Evolutionary conservation across 306 rosid genomes (phyloP).

Genomic region (Hippophae gyantsensis): DNA sequence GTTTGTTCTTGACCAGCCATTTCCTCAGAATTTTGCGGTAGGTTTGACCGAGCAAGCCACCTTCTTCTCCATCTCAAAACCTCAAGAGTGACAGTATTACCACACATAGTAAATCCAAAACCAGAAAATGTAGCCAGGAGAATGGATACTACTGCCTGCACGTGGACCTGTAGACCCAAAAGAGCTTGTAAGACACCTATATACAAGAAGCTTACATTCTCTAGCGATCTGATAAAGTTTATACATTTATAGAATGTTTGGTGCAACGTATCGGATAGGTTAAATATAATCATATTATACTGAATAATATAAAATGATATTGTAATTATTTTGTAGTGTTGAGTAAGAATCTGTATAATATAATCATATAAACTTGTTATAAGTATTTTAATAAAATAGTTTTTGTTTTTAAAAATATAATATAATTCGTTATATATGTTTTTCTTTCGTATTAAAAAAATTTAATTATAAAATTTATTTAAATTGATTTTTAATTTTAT

Average conservation of each 20-base stretch:
- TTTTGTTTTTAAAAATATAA: no score
- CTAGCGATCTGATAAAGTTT: not conserved
- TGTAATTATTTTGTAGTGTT: no score
- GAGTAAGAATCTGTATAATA: no score
- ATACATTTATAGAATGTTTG: not conserved
- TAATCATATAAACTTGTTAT: no score
- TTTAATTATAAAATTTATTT: no score
- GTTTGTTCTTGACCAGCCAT: slow-evolving; percentile 19
- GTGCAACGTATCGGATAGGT: no score
- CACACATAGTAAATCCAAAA: slow-evolving; percentile 60
- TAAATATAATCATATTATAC: no score
- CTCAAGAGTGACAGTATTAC: slow-evolving; percentile 37
- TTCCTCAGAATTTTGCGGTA: slow-evolving; percentile 19
- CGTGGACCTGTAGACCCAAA: slow-evolving; percentile 40
- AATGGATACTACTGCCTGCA: slow-evolving; percentile 56
- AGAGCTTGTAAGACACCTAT: slow-evolving; percentile 3
- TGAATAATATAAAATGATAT: no score
- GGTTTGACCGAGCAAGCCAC: slow-evolving; percentile 24
- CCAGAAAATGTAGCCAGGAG: slow-evolving; percentile 69
- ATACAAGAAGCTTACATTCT: not conserved
- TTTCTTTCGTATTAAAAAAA: no score
- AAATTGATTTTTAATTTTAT: no score
- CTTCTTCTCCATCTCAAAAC: slow-evolving; percentile 33
- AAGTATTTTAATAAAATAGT: no score
- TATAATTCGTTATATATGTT: no score